Base-by-base conservation (phyloP, 768 basidiomycete genomes). In the Leccinum fibrillosum region DNA sequence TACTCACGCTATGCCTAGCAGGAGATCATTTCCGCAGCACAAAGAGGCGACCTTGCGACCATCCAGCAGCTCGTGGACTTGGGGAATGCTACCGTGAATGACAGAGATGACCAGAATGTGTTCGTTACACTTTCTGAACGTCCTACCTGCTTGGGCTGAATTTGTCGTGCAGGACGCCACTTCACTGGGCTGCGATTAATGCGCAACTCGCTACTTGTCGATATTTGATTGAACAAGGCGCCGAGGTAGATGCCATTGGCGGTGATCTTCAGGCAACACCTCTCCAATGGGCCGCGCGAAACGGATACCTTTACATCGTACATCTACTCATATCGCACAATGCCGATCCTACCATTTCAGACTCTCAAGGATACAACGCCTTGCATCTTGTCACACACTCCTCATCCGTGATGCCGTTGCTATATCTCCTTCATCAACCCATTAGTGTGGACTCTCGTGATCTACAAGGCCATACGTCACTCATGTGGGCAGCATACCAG, bases 401-500 rank as follows among this genome's bases (percentile, higher is more conserved):
- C 0, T 92, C 90, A 2, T 88, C 86, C 10, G 91, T 98, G 61
- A 97, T 98, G 95, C 90, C 97, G 0, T 72, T 99, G 37, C 77
- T 98, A 37, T 95, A 93, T 67, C 78, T 97, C 25, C 81, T 98
- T 6, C 92, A 96, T 69, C 95, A 98, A 70, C 94, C 95, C 3
- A 83, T 99, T 61, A 88, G 86, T 45, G 89, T 98, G 58, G 97
- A 99, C 70, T 88, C 89, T 49, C 82, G 86, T 42, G 97, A 99
- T 72, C 79, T 86, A 1, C 90, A 92, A 66, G 97, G 97, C 0
- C 97, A 98, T 69, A 97, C 96, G 0, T 82, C 92, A 0, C 80
- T 98, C 52, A 97, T 98, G 92, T 99, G 97, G 97, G 97, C 97
- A 5, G 92, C 94, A 9, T 99, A 98, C 73, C 97, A 99, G 71